Base-by-base conservation (phyloP, 148 eudicot species). In the Pouteria glomerata region DNA sequence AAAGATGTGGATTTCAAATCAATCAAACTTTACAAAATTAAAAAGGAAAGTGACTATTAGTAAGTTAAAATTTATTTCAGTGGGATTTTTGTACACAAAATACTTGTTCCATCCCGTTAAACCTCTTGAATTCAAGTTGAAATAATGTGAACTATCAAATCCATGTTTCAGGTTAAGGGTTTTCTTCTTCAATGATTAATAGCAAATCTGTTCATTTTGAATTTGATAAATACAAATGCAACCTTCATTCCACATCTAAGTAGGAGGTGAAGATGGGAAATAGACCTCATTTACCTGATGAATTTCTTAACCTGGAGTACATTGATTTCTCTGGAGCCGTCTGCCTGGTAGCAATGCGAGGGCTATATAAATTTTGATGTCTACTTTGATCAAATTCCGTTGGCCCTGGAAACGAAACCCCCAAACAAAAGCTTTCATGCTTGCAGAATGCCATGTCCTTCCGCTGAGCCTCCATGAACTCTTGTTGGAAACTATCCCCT, bases 401-500 rank as follows among this genome's bases (percentile, higher is more conserved):
- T 0, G 76, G 65, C 8, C 65, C 72, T 0, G 76, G 68, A 19
- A 68, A 75, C 52, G 50, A 74, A 34, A 75, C 10, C 56, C 89
- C 81, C 60, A 66, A 39, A 39, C 67, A 73, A 53, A 87, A 85
- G 74, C 88, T 88, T 77, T 81, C 85, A 55, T 85, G 85, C 80
- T 81, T 84, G 63, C 82, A 69, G 24, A 74, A 82, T 41, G 45
- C 31, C 39, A 57, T n/a, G 7, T 85, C 89, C 72, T 82, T 86
- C 63, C 68, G 81, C 0, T 74, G 78, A 78, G 68, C 50, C n/a
- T 19, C 60, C 31, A 79, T 61, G 27, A 88, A 81, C 51, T 91
- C 96, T 24, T 86, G 87, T 34, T 75, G 75, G 67, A 86, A 88
- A 73, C 84, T 78, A 13, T 85, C 98, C n/a, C 88, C 96, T 14